phyloP scores from a whole-genome alignment of 805 yeast species.

The Millerago galiae region DNA sequence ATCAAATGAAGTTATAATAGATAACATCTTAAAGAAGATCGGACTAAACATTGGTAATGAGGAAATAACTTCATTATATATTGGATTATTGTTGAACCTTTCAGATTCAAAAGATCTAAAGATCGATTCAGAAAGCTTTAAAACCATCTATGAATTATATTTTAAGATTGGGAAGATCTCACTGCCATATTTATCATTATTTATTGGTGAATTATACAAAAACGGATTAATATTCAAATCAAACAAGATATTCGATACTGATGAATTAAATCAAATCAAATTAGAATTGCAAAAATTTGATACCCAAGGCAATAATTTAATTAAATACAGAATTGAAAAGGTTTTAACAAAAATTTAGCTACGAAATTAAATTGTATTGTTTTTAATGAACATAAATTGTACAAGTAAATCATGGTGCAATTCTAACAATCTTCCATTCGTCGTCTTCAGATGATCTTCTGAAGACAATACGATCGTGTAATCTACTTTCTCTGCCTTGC shows the following conservation, averaged over 20 bases:
- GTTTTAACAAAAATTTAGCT: constrained; percentile 7
- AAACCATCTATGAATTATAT: constrained; percentile 9
- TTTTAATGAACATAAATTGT: neutral
- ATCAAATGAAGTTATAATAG: neutral
- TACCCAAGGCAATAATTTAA: constrained; percentile 6
- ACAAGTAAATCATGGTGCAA: constrained; percentile 50
- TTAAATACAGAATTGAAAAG: constrained; percentile 12
- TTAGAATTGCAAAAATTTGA: constrained; percentile 16
- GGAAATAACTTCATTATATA: constrained; percentile 13
- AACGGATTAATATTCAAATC: neutral
- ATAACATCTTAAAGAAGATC: neutral
- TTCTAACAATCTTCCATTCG: constrained; percentile 59
- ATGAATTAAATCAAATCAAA: constrained; percentile 12
- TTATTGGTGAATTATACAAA: constrained; percentile 13
- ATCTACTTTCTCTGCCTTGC: constrained; percentile 90
- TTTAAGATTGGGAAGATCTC: constrained; percentile 1
- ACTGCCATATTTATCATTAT: constrained; percentile 13
- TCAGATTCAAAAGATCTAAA: constrained; percentile 11
- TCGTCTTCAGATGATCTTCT: constrained; percentile 45
- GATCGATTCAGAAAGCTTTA: neutral
- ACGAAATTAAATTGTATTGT: neutral
- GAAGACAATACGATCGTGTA: constrained; percentile 83
- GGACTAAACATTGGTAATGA: neutral
- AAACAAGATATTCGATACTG: constrained; percentile 6
- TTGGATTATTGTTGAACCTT: constrained; percentile 20